Percentiles rank a stretch among this genome's conserved stretches.
Conservation (phyloP, 2,329 filamentous ascomycete genomes). For the Ambrosiella beaveri region DNA sequence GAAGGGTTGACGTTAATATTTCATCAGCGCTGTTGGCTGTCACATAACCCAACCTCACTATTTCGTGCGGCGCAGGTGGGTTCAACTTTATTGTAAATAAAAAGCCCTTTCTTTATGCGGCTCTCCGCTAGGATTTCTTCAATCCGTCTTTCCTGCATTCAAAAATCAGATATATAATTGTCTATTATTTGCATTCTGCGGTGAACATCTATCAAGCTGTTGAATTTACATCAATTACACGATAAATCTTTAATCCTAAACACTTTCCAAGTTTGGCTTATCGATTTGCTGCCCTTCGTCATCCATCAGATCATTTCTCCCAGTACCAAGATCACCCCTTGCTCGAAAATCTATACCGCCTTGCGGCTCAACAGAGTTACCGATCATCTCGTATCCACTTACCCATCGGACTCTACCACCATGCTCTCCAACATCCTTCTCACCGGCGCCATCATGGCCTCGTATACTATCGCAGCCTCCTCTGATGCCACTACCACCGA, state of each 20-base stretch:
- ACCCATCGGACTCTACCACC: background rate
- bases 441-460: constrained; percentile 3
- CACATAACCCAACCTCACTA: background rate
- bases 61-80: background rate
- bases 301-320: background rate
- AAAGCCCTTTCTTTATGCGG: background rate
- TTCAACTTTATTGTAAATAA: background rate
- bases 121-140: background rate
- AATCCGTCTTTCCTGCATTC: background rate
- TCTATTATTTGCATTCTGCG: too few relatives aligned
- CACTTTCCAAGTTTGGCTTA: background rate
- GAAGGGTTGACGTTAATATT: background rate
- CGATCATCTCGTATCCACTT: background rate
- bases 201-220: background rate
- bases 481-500: background rate
- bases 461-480: constrained; percentile 2
- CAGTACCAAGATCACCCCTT: background rate
- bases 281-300: background rate
- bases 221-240: background rate
- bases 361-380: constrained; percentile 1
- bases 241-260: background rate
- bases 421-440: constrained; percentile 9
- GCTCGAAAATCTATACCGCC: background rate
- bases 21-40: too few relatives aligned
- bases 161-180: background rate